phyloP scores from a whole-genome alignment of 2,329 filamentous ascomycete species.

The Daldinia eschscholtzii region DNA sequence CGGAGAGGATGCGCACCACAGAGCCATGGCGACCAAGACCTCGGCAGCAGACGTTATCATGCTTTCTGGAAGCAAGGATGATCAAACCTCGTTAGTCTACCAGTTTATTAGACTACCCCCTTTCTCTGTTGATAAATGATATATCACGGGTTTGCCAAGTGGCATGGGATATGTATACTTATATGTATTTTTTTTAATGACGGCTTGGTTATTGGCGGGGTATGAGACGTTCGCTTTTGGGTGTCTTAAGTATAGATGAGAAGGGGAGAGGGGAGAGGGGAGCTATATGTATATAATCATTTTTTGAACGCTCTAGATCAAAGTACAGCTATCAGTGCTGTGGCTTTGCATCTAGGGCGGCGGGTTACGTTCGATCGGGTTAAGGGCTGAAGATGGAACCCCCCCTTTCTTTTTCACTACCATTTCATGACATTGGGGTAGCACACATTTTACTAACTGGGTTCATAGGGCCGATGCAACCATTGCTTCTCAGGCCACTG shows the following conservation, averaged over 20 bases:
- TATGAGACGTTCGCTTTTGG: slow-evolving; percentile 1
- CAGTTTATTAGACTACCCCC: slow-evolving; percentile 47
- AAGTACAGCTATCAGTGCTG: slow-evolving; percentile 53
- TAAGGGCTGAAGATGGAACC: neutral
- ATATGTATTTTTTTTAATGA: slow-evolving; percentile 18
- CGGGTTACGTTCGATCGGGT: slow-evolving; percentile 58
- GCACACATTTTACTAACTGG: slow-evolving; percentile 41
- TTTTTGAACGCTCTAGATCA: slow-evolving; percentile 57
- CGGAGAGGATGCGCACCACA: slow-evolving; percentile 81
- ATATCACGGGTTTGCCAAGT: slow-evolving; percentile 16
- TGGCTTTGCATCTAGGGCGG: slow-evolving; percentile 60
- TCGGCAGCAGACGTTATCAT: slow-evolving; percentile 96
- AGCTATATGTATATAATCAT: slow-evolving; percentile 44
- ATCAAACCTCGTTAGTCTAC: slow-evolving; percentile 83
- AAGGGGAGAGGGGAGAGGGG: neutral
- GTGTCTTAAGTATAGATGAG: slow-evolving; percentile 21
- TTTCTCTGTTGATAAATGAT: slow-evolving; percentile 7
- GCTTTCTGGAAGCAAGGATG: slow-evolving; percentile 97
- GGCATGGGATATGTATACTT: slow-evolving; percentile 27
- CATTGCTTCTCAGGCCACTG: slow-evolving; percentile 89
- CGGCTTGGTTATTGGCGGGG: slow-evolving; percentile 6
- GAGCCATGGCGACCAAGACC: slow-evolving; percentile 88
- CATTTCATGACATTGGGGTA: neutral
- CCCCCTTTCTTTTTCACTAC: slow-evolving; percentile 5
- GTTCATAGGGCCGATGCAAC: slow-evolving; percentile 84